A percentile compares a stretch with the other conserved stretches of the same genome.
Evolutionary conservation across 2,329 filamentous ascomycete species (phyloP).

Genomic region (Neoarthrinium moseri): DNA sequence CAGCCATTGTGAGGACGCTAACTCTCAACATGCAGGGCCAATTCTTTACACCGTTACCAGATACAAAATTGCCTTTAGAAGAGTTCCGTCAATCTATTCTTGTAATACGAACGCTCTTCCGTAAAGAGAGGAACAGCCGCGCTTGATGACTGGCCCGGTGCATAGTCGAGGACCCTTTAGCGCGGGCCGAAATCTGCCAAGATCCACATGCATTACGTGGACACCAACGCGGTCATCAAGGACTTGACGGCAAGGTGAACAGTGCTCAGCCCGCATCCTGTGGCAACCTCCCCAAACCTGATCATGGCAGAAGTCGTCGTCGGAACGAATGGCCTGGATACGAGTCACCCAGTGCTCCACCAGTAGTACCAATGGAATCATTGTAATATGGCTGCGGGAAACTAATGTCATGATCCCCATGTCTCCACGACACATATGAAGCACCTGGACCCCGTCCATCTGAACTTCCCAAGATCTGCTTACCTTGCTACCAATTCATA

Average conservation of each 20-base stretch:
- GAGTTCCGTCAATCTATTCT: no score
- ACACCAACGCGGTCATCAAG: constrained; percentile 4
- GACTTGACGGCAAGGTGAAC: constrained; percentile 3
- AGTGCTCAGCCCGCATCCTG: not conserved
- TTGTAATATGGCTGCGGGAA: constrained; percentile 1
- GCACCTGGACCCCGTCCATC: constrained; percentile 2
- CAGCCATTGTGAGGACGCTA: no score
- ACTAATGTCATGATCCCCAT: not conserved
- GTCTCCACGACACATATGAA: not conserved
- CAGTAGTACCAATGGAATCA: not conserved
- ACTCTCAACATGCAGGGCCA: no score
- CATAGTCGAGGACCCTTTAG: no score
- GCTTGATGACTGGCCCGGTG: no score
- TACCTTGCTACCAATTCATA: not conserved
- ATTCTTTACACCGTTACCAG: no score
- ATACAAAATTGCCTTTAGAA: no score
- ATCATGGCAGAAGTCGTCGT: no score
- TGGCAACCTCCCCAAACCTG: not conserved
- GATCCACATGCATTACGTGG: constrained; percentile 7
- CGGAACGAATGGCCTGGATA: not conserved
- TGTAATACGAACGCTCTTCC: no score
- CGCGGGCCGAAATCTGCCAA: constrained; percentile 4
- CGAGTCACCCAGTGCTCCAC: not conserved
- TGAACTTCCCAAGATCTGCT: not conserved
- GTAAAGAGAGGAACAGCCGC: no score